A percentile compares a stretch with the other conserved stretches of the same genome.
Conservation (phyloP, 371 early-diverging fungal genomes). For the Apophysomyces variabilis region DNA sequence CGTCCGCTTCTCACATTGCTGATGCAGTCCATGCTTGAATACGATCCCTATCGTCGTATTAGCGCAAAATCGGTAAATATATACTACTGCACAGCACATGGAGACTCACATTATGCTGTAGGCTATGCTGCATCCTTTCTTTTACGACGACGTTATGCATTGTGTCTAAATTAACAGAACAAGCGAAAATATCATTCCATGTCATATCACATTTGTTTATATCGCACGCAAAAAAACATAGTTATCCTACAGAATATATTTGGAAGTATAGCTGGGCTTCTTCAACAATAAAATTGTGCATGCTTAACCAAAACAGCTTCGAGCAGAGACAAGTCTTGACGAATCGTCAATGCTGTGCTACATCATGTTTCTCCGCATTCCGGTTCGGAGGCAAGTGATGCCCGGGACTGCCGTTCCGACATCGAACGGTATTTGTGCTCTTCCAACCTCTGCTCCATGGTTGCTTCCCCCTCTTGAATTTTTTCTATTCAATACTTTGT, state of each 20-base stretch:
- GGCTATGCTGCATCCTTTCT: slow-evolving; percentile 32
- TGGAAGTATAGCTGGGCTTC: slow-evolving; percentile 8
- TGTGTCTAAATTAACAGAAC: not conserved
- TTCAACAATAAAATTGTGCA: slow-evolving; percentile 1
- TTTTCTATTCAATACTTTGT: slow-evolving; percentile 9
- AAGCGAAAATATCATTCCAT: slow-evolving; percentile 6
- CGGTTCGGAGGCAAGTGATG: not conserved
- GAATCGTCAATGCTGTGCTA: slow-evolving; percentile 1
- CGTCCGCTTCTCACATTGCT: not conserved
- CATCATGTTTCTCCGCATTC: not conserved
- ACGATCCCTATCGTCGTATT: slow-evolving; percentile 34
- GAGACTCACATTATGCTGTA: not conserved
- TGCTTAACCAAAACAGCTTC: not conserved
- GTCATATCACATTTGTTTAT: slow-evolving; percentile 5
- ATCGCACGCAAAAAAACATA: slow-evolving; percentile 11
- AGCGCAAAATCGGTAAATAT: slow-evolving; percentile 26
- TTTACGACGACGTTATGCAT: slow-evolving; percentile 26
- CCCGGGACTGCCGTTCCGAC: slow-evolving; percentile 5
- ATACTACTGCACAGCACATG: not conserved
- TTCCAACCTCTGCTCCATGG: not conserved
- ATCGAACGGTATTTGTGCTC: slow-evolving; percentile 9
- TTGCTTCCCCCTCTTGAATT: slow-evolving; percentile 10
- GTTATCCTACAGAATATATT: not conserved
- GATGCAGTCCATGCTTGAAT: slow-evolving; percentile 29
- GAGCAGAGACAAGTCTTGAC: not conserved